Evolutionary conservation across 495 filamentous ascomycete genomes (phyloP).

Genomic region (Annulohypoxylon maeteangense): DNA sequence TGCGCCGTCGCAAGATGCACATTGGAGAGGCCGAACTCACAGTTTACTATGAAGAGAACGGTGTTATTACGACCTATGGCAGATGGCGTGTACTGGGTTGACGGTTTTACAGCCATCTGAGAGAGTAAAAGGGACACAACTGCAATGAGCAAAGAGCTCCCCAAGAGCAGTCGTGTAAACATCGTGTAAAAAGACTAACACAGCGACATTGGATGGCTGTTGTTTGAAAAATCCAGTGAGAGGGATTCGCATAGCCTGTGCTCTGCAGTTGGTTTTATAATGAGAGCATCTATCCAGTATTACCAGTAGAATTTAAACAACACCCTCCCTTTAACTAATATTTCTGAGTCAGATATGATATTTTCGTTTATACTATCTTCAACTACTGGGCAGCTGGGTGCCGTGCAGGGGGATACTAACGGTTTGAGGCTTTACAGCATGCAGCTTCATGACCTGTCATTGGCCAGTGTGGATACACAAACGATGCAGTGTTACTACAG

Average conservation of each 20-base stretch:
- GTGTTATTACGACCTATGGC: constrained; percentile 32
- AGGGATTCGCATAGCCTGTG: background rate
- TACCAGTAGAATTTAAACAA: background rate
- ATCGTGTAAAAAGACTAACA: background rate
- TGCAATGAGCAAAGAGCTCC: constrained; percentile 4
- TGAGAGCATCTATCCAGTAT: background rate
- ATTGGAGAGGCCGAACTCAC: constrained; percentile 41
- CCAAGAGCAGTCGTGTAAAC: background rate
- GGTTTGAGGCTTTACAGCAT: background rate
- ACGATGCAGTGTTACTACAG: background rate
- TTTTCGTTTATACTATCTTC: too few relatives aligned
- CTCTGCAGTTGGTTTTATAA: background rate
- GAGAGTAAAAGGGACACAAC: constrained; percentile 5
- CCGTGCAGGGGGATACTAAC: too few relatives aligned
- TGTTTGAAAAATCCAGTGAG: background rate
- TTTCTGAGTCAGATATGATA: background rate
- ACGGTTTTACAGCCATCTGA: background rate
- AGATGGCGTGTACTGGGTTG: background rate
- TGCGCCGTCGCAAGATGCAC: constrained; percentile 41
- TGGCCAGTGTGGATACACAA: background rate
- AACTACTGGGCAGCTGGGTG: too few relatives aligned
- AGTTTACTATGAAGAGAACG: constrained; percentile 41
- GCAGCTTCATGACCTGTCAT: background rate
- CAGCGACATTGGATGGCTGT: background rate
- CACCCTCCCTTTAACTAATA: background rate